Evolutionary conservation across 331 rosid species (phyloP), one percentile per base, ranked within the genome.

Genomic region (Malus hybrid): DNA sequence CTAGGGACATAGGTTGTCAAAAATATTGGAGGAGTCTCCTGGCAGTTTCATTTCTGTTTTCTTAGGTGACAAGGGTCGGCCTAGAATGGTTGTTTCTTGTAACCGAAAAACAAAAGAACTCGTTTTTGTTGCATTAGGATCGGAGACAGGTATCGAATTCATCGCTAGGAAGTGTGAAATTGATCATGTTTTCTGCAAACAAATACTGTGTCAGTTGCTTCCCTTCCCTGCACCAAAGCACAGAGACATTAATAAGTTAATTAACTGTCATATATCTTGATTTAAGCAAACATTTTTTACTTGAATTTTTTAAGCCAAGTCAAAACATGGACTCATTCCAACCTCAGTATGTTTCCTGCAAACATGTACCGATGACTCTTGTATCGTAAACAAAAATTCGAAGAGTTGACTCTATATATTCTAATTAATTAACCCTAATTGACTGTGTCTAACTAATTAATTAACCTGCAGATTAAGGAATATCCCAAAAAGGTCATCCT

Each of bases 401-500:
- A 66, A 72, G 24, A 33, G 55, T 73, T 36, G 75, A 16, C 69
- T 52, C 73, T 75, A 59, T 77, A 33, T 62, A 11, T 14, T 27
- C 64, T 59, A 3, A 59, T 4, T 22, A 9, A 9, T 59, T 59
- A 10, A 44, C n/a, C 5, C 7, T 27, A n/a, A 1, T 69, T 50
- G 31, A 54, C 32, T 48, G 73, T 46, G 39, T 46, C 42, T 69
- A 28, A 69, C 61, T 31, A 32, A 31, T 31, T 10, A 28, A 70
- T 59, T 71, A 14, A 80, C 12, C 83, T 57, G 64, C 64, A 88
- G 96, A 79, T 93, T 5, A 88, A 87, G 83, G 96, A 90, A 68
- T 80, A 8, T 75, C 96, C 96, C 0, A 79, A 87, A 75, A 82
- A 78, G 73, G 80, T 93, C n/a, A 78, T 86, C 55, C 80, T 90